Evolutionary conservation across 768 basidiomycete genomes (phyloP).

Genomic region (Galerina sulciceps): DNA sequence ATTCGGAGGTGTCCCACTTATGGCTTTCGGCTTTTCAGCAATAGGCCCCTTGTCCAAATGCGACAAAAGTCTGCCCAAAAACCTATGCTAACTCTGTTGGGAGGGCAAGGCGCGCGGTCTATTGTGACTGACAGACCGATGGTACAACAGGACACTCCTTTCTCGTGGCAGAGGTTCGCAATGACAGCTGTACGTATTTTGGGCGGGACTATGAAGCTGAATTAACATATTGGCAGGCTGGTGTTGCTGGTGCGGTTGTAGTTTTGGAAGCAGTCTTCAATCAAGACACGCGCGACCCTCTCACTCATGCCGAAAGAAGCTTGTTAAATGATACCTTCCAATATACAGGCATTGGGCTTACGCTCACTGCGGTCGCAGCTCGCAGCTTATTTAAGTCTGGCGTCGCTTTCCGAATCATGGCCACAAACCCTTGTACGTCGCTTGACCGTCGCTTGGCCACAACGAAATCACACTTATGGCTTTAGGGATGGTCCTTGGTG

Average conservation of each 20-base stretch:
- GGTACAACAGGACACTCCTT: slow-evolving; percentile 31
- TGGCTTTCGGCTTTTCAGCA: slow-evolving; percentile 20
- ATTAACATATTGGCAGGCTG: slow-evolving; percentile 47
- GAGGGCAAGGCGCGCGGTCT: slow-evolving; percentile 45
- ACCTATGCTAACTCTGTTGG: background rate
- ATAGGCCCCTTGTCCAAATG: slow-evolving; percentile 6
- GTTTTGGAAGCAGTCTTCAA: slow-evolving; percentile 71
- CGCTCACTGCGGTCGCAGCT: slow-evolving; percentile 78
- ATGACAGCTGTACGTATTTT: slow-evolving; percentile 36
- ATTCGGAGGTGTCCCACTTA: slow-evolving; percentile 5
- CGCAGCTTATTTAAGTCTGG: slow-evolving; percentile 77
- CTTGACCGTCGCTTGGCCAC: background rate
- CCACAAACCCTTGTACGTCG: slow-evolving; percentile 77
- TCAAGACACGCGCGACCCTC: slow-evolving; percentile 74
- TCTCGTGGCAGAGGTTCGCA: slow-evolving; percentile 38
- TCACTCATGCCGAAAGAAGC: slow-evolving; percentile 64
- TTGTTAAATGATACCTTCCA: slow-evolving; percentile 80
- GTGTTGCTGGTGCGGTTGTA: slow-evolving; percentile 73
- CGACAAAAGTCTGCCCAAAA: slow-evolving; percentile 9
- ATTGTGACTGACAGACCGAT: slow-evolving; percentile 49
- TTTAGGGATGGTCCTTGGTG: slow-evolving; percentile 81
- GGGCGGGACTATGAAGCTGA: background rate
- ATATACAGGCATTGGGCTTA: slow-evolving; percentile 83
- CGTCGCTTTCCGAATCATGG: slow-evolving; percentile 73
- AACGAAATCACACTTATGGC: background rate